Percentiles rank a stretch among this genome's conserved stretches.
These are phyloP conservation scores for Leccinum huronense DNA, from an alignment of 1,284 basidiomycete species.

Conservation along the genomic window DNA sequence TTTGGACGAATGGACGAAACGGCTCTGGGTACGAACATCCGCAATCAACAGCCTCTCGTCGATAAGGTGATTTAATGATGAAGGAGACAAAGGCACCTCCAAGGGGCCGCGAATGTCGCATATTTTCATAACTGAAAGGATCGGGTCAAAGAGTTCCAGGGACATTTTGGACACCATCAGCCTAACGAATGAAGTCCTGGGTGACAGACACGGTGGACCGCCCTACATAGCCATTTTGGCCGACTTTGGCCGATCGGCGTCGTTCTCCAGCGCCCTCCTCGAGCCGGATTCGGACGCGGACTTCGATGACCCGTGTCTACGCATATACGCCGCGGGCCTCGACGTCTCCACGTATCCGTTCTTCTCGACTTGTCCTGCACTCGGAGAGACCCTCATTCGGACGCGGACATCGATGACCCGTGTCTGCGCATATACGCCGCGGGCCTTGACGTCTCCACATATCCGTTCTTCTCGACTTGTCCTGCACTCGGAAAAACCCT, in stretches of 20 bases:
- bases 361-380: background rate
- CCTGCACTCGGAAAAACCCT: background rate
- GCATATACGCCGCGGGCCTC: background rate
- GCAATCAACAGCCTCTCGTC: background rate
- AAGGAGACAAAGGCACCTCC: background rate
- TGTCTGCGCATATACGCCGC: background rate
- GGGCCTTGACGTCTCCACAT: background rate
- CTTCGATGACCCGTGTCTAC: background rate
- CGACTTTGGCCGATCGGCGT: background rate
- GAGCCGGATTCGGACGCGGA: background rate
- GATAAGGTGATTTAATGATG: background rate
- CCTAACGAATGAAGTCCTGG: background rate
- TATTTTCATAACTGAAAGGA: background rate
- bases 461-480: background rate
- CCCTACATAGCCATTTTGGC: background rate
- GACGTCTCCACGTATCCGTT: background rate
- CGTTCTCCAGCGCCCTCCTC: background rate
- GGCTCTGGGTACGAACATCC: background rate
- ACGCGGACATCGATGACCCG: background rate
- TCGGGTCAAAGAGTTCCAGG: background rate
- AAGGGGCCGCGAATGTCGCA: background rate
- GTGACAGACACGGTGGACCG: background rate
- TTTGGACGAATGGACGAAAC: background rate
- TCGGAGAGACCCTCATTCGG: background rate
- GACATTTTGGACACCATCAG: background rate